Evolutionary conservation across 257 asterid genomes (phyloP).

Genomic region (Apocynum venetum): DNA sequence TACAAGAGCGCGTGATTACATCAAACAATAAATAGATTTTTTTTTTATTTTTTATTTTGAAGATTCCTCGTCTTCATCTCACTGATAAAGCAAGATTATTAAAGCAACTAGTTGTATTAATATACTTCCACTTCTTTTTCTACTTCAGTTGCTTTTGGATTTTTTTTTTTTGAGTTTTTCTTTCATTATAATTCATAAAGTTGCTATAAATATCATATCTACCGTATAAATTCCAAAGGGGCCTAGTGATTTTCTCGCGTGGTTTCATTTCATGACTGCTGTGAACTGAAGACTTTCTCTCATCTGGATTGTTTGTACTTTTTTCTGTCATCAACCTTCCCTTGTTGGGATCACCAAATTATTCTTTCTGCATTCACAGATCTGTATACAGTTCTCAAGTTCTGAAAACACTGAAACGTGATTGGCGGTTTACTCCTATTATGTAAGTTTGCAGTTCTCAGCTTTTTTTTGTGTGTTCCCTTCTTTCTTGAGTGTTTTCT

Average conservation of each 20-base stretch:
- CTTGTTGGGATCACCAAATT: constrained; percentile 45
- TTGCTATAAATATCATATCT: not conserved
- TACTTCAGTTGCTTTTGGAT: constrained; percentile 9
- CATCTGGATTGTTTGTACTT: constrained; percentile 18
- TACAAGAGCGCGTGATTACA: constrained; percentile 37
- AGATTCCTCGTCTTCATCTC: constrained; percentile 13
- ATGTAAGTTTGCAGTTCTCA: constrained; percentile 16
- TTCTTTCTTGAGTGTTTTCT: too few species aligned
- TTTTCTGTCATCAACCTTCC: constrained; percentile 8
- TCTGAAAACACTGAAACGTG: constrained; percentile 2
- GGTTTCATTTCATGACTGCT: constrained; percentile 3
- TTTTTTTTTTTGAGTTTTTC: not conserved
- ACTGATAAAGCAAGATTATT: not conserved
- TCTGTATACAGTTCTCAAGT: constrained; percentile 23
- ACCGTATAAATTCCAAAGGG: constrained; percentile 7
- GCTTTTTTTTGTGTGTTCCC: not conserved
- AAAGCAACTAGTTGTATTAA: not conserved
- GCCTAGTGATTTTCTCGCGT: not conserved
- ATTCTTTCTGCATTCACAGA: constrained; percentile 37
- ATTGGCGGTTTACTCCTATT: not conserved
- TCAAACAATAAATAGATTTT: constrained; percentile 7
- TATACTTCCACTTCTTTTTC: not conserved
- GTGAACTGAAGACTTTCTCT: not conserved
- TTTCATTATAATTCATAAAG: not conserved
- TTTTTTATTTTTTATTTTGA: not conserved